Percentiles rank a stretch among this genome's conserved stretches.
Conservation (phyloP, 768 basidiomycete species). For the Glaciozyma martinii region DNA sequence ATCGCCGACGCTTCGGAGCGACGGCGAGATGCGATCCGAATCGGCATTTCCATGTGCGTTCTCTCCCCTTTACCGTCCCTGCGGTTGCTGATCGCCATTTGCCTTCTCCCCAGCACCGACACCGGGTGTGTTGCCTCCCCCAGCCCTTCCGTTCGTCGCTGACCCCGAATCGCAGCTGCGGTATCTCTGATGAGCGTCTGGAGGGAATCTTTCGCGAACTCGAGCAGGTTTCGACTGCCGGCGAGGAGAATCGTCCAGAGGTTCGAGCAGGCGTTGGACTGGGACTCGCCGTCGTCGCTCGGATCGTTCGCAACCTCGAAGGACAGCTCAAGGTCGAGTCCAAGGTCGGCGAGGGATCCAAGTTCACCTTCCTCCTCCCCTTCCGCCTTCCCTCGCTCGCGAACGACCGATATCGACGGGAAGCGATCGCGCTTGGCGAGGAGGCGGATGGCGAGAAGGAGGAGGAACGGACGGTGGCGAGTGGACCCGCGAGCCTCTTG, state of each 20-base stretch:
- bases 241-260: background rate
- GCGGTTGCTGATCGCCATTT: background rate
- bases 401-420: background rate
- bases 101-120: conserved; percentile 44
- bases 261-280: conserved; percentile 45
- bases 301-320: conserved; percentile 67
- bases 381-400: conserved; percentile 45
- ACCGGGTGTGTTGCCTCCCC: conserved; percentile 44
- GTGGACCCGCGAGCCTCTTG: no score
- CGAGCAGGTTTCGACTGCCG: conserved; percentile 59
- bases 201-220: conserved; percentile 72
- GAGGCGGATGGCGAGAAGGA: no score
- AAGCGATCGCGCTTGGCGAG: no score
- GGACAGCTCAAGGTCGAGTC: conserved; percentile 74
- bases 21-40: conserved; percentile 27
- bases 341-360: conserved; percentile 52
- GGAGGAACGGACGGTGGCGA: no score
- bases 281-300: conserved; percentile 68
- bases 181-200: conserved; percentile 57
- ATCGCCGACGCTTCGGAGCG: conserved; percentile 14
- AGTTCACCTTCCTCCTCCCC: conserved; percentile 64
- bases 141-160: no score
- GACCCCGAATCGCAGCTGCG: conserved; percentile 39
- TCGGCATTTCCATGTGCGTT: conserved; percentile 19
- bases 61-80: background rate